Conservation (phyloP, 768 basidiomycete species). For the Trametes gibbosa region DNA sequence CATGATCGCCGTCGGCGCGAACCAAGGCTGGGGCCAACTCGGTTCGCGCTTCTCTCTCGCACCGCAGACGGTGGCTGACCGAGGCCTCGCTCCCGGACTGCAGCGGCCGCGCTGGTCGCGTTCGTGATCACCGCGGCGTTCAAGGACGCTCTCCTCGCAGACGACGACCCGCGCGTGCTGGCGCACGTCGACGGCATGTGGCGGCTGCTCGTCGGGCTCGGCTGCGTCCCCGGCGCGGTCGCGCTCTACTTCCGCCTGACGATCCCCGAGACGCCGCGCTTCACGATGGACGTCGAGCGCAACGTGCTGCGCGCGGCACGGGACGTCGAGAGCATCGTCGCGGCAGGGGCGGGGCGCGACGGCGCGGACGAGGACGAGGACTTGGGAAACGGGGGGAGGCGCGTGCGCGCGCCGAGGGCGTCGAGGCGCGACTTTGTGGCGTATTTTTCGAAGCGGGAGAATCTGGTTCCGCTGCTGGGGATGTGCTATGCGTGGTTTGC, state of each 20-base stretch:
- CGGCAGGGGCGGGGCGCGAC: slow-evolving; percentile 37
- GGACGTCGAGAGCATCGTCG: slow-evolving; percentile 41
- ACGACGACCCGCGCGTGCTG: slow-evolving; percentile 36
- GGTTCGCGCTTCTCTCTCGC: slow-evolving; percentile 4
- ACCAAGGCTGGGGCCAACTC: slow-evolving; percentile 47
- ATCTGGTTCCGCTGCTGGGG: slow-evolving; percentile 78
- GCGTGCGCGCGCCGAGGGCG: slow-evolving; percentile 44
- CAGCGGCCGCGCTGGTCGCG: slow-evolving; percentile 69
- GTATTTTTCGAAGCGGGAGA: slow-evolving; percentile 72
- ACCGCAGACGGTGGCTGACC: too few species aligned
- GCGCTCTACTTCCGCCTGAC: slow-evolving; percentile 49
- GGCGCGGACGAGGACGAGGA: slow-evolving; percentile 56
- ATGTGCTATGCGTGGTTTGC: slow-evolving; percentile 89
- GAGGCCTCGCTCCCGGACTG: too few species aligned
- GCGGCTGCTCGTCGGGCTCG: slow-evolving; percentile 48
- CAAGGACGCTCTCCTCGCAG: slow-evolving; percentile 56
- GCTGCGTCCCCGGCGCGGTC: slow-evolving; percentile 42
- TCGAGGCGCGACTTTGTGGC: slow-evolving; percentile 48
- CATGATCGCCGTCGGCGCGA: slow-evolving; percentile 47
- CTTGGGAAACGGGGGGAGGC: too few species aligned
- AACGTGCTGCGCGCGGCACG: slow-evolving; percentile 42
- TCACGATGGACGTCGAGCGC: slow-evolving; percentile 50
- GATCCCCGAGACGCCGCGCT: slow-evolving; percentile 50
- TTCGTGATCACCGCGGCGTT: slow-evolving; percentile 64
- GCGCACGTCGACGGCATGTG: slow-evolving; percentile 57